Percentiles rank a stretch among this genome's conserved stretches.
Conservation (phyloP, 1,139 yeast genomes). For the Sugiyamaella sp. region DNA sequence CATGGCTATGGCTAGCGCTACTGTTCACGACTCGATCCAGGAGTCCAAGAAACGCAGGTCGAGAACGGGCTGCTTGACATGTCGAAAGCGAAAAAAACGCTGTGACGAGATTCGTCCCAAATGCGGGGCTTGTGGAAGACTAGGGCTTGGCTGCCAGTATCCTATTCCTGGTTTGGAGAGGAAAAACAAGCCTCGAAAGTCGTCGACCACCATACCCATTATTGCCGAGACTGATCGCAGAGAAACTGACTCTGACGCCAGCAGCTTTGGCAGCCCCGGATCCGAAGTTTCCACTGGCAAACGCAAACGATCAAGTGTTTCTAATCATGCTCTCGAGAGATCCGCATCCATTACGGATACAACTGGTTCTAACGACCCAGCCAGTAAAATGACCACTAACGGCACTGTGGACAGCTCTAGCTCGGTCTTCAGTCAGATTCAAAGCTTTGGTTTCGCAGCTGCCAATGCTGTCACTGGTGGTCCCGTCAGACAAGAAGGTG, state of each 20-base stretch:
- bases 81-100: conserved; percentile 65
- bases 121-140: conserved; percentile 61
- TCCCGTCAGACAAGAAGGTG: too few species aligned
- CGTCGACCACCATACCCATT: conserved; percentile 4
- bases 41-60: conserved; percentile 32
- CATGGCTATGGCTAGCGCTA: not conserved
- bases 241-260: conserved; percentile 3
- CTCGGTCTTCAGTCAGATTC: conserved; percentile 1
- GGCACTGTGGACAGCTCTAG: too few species aligned
- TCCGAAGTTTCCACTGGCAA: not conserved
- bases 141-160: conserved; percentile 58
- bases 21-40: conserved; percentile 1
- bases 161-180: conserved; percentile 56
- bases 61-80: conserved; percentile 68
- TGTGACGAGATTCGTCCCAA: conserved; percentile 67
- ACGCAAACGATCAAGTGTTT: not conserved
- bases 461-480: too few species aligned
- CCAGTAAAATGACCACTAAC: too few species aligned
- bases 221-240: conserved; percentile 6
- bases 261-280: not conserved
- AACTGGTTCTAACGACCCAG: too few species aligned
- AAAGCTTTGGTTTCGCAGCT: not conserved
- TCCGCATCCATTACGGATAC: too few species aligned
- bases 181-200: conserved; percentile 40
- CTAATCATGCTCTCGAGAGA: too few species aligned